These are phyloP conservation scores for Secale cereale DNA, from an alignment of 176 grass and related monocot genomes.

Conservation along the genomic window DNA sequence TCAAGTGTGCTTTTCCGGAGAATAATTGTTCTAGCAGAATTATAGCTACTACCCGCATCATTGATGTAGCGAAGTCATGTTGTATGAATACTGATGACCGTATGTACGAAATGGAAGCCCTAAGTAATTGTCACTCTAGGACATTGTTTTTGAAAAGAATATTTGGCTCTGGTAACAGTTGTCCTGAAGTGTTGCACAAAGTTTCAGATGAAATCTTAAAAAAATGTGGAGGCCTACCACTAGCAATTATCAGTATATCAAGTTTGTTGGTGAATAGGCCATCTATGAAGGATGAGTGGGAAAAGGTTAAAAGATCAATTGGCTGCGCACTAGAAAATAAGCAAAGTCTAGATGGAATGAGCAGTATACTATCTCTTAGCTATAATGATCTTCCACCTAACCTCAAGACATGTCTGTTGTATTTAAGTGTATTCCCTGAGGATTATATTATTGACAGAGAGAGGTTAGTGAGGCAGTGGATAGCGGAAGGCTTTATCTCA, in stretches of 20 bases:
- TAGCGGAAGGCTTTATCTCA: background rate
- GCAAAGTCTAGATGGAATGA: background rate
- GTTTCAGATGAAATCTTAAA: background rate
- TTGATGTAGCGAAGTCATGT: background rate
- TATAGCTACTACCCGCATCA: background rate
- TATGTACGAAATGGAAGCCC: background rate
- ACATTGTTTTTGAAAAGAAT: background rate
- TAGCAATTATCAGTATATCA: background rate
- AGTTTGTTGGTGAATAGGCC: background rate
- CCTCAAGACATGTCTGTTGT: background rate
- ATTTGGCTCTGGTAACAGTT: background rate
- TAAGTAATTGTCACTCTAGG: background rate
- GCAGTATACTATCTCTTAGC: background rate
- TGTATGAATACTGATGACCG: background rate
- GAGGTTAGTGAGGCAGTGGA: background rate
- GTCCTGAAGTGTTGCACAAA: background rate
- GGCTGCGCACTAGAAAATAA: background rate
- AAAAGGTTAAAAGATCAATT: background rate
- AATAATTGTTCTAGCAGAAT: background rate
- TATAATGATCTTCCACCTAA: background rate
- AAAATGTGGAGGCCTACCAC: background rate
- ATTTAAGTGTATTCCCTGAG: background rate
- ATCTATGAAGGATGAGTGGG: background rate
- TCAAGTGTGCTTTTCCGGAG: background rate
- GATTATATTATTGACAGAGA: background rate